Evolutionary conservation across 352 stramenopile species (phyloP), one percentile per base, ranked within the genome.

Genomic region (Pythium utonaiense): DNA sequence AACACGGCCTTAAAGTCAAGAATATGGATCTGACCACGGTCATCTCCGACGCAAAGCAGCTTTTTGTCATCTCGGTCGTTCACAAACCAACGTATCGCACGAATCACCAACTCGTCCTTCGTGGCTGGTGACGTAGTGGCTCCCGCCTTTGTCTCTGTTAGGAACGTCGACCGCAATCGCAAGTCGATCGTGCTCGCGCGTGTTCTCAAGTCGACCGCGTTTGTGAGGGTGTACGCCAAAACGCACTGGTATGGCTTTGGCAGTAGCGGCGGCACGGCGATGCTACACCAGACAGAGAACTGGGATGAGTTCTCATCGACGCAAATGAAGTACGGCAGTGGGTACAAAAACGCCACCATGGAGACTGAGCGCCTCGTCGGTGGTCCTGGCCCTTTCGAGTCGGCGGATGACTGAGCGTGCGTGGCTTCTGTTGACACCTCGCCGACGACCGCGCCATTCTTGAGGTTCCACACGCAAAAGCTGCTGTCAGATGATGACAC

Each of bases 381-480:
- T 28, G 41, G 1, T 28, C 16, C 9, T 24, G 30, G 41, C 8
- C 36, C 16, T 22, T 22, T 44, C 36, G 36, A 1, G 14, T 44
- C 36, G 16, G 22, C 16, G 22, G 36, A 5, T n/a, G 22, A 4
- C 10, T 6, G 36, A 7, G 36, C 10, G 16, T 24, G 3, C 59
- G 33, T 16, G 27, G 24, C 12, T 16, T 30, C 3, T 14, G 41
- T 47, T 0, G 34, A 68, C 33, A 42, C 71, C 49, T 75, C 64
- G 22, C 56, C 70, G 17, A 74, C 27, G 3, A 83, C 62, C 3
- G 64, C 52, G 0, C 57, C 68, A 49, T 77, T 78, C 33, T 71
- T 69, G 10, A 81, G 24, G 51, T 80, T 81, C 77, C 77, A 87
- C 6, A 78, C 57, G 25, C 75, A 85, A 41, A 85, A 81, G 0